Base-by-base conservation (phyloP, 2,329 filamentous ascomycete species). In the Claviceps maximensis region DNA sequence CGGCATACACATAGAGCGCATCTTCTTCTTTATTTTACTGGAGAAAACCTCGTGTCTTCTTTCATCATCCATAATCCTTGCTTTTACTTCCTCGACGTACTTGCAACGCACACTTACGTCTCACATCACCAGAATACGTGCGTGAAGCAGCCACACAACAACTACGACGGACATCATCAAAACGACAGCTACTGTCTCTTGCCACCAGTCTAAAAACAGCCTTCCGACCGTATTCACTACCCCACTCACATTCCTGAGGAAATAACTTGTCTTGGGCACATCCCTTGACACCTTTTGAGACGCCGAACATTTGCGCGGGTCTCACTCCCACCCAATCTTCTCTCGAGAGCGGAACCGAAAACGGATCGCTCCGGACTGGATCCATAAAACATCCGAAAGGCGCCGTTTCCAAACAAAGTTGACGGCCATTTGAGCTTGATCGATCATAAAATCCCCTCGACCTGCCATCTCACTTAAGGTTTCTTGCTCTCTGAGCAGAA, bases 341-440 rank as follows among this genome's bases (percentile, higher is more conserved):
- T n/a, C n/a, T n/a, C n/a, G n/a, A 54, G 15, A n/a, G 10, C 49
- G 25, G 42, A 41, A 13, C 33, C 49, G 53, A 27, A 42, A 51
- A 49, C 53, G 23, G 25, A 21, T 51, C 47, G 42, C 21, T 25
- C 21, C 42, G 42, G 4, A 9, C 42, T 36, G 29, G 47, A 23
- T 45, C 44, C 29, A 48, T 45, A 49, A 10, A 23, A 44, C 42
- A 23, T 21, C 21, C 45, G 19, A 25, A 45, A 38, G 41, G 31
- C 47, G 50, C 47, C 2, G 38, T 42, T 23, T 42, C 6, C 41
- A 42, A 36, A 33, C 50, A 25, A 3, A 27, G 2, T 31, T 31
- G 29, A 31, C 29, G 10, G 10, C 7, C 29, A 31, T 9, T 31
- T 31, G 7, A 9, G 29, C 46, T 47, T 29, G 6, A 15, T 25